Conservation (phyloP, 768 basidiomycete genomes). For the Boletus coccyginus region DNA sequence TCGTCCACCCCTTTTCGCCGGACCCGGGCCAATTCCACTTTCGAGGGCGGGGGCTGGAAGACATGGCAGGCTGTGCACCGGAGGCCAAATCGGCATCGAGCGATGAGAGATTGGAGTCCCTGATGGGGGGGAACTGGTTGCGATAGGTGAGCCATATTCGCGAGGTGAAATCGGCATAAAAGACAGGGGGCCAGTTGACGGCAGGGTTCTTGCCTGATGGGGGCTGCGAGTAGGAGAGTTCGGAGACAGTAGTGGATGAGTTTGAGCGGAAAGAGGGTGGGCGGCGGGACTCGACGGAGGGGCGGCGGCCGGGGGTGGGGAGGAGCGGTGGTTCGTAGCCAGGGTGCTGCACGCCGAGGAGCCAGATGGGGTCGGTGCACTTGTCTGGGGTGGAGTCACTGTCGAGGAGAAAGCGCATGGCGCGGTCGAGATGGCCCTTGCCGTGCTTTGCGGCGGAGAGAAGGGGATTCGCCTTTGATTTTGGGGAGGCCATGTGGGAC, state of each 20-base stretch:
- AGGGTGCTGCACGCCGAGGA: conserved; percentile 79
- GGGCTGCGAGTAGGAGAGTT: conserved; percentile 38
- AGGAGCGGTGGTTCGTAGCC: conserved; percentile 56
- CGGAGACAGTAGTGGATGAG: conserved; percentile 33
- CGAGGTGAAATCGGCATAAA: conserved; percentile 87
- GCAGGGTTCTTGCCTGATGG: conserved; percentile 31
- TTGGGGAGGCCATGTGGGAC: conserved; percentile 41
- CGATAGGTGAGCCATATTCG: conserved; percentile 93
- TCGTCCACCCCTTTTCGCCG: conserved; percentile 78
- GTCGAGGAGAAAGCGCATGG: conserved; percentile 88
- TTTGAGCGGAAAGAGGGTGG: conserved; percentile 45
- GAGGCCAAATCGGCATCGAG: conserved; percentile 38
- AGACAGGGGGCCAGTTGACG: conserved; percentile 71
- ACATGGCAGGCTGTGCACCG: conserved; percentile 32
- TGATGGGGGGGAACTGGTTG: conserved; percentile 79
- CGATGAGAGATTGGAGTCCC: conserved; percentile 51
- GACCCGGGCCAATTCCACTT: conserved; percentile 63
- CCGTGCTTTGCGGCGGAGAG: conserved; percentile 71
- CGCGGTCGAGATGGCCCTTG: conserved; percentile 76
- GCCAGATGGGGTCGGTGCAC: conserved; percentile 82
- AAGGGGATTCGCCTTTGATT: conserved; percentile 48
- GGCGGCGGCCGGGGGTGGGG: conserved; percentile 33
- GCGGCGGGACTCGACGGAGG: conserved; percentile 41
- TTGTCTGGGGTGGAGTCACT: conserved; percentile 83
- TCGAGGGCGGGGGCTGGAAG: conserved; percentile 44